Percentiles rank a stretch among this genome's conserved stretches.
These are phyloP conservation scores for Tetrastigma voinierianum DNA, from an alignment of 164 flowering plant species.

Conservation along the genomic window DNA sequence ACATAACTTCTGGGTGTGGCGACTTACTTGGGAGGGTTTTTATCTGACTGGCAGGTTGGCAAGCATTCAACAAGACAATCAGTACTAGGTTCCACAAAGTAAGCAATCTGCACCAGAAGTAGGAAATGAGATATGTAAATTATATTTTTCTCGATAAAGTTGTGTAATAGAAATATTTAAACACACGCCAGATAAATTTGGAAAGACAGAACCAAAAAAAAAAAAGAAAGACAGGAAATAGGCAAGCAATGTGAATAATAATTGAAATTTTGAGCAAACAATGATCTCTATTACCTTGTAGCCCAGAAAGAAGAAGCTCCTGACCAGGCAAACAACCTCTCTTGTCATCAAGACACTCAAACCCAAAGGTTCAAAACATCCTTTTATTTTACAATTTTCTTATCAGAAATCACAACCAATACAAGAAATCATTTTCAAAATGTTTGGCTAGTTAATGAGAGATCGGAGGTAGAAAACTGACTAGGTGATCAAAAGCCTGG, in stretches of 20 bases:
- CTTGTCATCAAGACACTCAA: too few relatives aligned
- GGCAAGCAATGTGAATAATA: too few relatives aligned
- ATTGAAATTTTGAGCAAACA: neutral
- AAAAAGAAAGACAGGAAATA: too few relatives aligned
- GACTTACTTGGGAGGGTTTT: conserved; percentile 87
- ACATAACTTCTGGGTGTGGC: neutral
- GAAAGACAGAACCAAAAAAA: neutral
- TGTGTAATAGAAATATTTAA: neutral
- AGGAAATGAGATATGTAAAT: conserved; percentile 1
- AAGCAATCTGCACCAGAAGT: conserved; percentile 67
- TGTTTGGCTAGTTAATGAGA: too few relatives aligned
- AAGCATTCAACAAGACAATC: conserved; percentile 94
- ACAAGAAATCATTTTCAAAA: too few relatives aligned
- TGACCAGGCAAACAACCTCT: neutral
- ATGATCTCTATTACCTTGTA: neutral
- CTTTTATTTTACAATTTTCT: too few relatives aligned
- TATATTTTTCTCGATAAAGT: neutral
- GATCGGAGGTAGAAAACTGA: too few relatives aligned
- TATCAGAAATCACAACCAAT: too few relatives aligned
- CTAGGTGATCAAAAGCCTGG: too few relatives aligned
- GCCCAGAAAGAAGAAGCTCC: neutral
- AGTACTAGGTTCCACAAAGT: conserved; percentile 83
- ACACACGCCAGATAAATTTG: neutral
- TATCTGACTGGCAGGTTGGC: conserved; percentile 82
- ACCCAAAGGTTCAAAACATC: too few relatives aligned